Conservation (phyloP, 2,329 filamentous ascomycete species). For the Xylariomycetidae sp. region DNA sequence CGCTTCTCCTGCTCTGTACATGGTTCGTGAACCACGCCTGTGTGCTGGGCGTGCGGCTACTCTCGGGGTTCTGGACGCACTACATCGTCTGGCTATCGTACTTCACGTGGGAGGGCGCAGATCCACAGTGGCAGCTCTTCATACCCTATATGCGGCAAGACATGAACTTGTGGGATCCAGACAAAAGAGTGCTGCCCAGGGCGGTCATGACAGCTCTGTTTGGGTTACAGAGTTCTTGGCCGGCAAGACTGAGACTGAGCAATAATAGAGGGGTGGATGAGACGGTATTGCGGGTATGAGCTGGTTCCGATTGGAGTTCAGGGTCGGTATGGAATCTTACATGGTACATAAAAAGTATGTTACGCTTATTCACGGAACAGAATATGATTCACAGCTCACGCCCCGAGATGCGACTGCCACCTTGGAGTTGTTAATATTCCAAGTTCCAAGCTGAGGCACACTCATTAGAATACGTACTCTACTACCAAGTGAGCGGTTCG, state of each 20-base stretch:
- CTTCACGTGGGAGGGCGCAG: neutral
- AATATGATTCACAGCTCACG: no score
- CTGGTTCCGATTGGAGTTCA: no score
- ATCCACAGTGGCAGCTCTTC: conserved; percentile 4
- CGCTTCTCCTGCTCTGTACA: conserved; percentile 11
- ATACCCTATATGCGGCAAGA: conserved; percentile 5
- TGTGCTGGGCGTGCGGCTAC: conserved; percentile 2
- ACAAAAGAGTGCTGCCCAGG: conserved; percentile 11
- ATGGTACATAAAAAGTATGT: no score
- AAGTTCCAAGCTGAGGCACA: no score
- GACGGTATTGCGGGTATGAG: neutral
- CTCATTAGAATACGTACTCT: no score
- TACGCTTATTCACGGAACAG: no score
- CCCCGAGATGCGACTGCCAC: no score
- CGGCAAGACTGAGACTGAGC: conserved; percentile 14
- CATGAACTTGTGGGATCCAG: conserved; percentile 10
- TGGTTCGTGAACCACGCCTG: conserved; percentile 9
- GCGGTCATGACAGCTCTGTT: conserved; percentile 17
- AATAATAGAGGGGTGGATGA: conserved; percentile 1
- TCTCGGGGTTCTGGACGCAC: conserved; percentile 9
- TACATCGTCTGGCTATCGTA: conserved; percentile 18
- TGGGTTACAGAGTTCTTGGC: conserved; percentile 21
- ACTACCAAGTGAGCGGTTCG: neutral
- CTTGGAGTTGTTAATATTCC: no score
- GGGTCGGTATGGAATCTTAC: no score